Evolutionary conservation across 2,329 filamentous ascomycete species (phyloP), one percentile per base, ranked within the genome.

Genomic region (Lasiodiplodia citricola): DNA sequence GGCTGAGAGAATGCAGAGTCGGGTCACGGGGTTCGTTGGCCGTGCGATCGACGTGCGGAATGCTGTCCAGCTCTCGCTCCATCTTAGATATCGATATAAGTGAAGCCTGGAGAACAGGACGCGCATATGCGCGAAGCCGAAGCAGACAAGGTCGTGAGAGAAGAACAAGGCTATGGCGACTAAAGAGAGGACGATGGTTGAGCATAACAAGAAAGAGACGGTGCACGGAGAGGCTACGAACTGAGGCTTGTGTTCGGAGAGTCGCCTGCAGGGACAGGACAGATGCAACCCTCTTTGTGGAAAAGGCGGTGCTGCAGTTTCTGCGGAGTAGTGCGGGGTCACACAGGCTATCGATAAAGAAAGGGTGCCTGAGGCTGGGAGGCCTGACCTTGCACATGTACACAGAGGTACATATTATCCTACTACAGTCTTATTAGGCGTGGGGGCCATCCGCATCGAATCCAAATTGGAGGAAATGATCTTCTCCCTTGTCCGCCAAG

Each of bases 1-100:
- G 75, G 3, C 82, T 85, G 18, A 93, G 90, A 2, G 81, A 80
- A 76, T 92, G 87, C 7, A 94, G 80, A 18, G 87, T 87, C 70
- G 86, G 81, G 69, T 91, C 88, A 68, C 93, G 88, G 52, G 91
- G 92, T 76, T 96, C 91, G 50, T 86, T 80, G 3, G 91, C 90
- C 13, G 93, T 96, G 66, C 92, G 87, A 72, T 93, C 87, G 69
- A 91, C 83, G 75, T 96, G 92, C 70, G 77, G 79, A 41, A 64
- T 38, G 21, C 60, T 52, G 31, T 64, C 47, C 5, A n/a, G 4
- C 1, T 25, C 31, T 11, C 25, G n/a, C 18, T 13, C n/a, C 60
- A 64, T 64, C 11, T 8, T 35, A 6, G 4, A 10, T 7, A 11
- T 31, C 7, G 44, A 37, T 14, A 25, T 7, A 5, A 21, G 23